Conservation (phyloP, 129 eudicot species). For the Flaveria trinervia region DNA sequence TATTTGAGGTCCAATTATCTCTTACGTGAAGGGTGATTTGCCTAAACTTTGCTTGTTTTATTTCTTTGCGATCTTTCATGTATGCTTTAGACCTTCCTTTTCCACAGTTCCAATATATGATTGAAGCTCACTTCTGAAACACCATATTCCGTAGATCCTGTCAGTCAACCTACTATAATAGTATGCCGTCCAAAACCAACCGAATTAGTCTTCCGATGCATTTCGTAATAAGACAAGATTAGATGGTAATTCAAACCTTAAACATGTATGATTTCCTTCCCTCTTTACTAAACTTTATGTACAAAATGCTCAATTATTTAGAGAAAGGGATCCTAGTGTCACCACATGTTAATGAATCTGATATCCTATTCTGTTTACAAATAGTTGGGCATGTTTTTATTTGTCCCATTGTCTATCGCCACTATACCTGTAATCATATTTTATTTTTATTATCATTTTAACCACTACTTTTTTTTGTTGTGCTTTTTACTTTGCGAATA, state of each 20-base stretch:
- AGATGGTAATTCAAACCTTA: neutral
- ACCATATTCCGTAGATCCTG: neutral
- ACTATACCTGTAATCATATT: neutral
- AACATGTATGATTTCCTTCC: neutral
- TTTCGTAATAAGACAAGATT: neutral
- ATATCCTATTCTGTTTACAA: neutral
- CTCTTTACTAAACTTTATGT: neutral
- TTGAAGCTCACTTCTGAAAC: neutral
- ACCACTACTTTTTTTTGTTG: constrained; percentile 7
- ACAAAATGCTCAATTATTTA: neutral
- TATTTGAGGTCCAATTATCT: too few relatives aligned
- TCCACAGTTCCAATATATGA: neutral
- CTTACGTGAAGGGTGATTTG: too few relatives aligned
- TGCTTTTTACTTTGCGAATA: neutral
- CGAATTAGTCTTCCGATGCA: neutral
- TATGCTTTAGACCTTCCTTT: neutral
- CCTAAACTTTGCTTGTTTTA: neutral
- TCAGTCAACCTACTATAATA: neutral
- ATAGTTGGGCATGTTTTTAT: neutral
- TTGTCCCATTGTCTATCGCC: neutral
- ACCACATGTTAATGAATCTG: neutral
- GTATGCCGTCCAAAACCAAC: neutral
- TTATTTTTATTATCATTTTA: neutral
- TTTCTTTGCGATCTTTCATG: neutral
- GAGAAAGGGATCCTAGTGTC: neutral